Evolutionary conservation across 1,284 basidiomycete genomes (phyloP).

Genomic region (Ceratobasidium sp.): DNA sequence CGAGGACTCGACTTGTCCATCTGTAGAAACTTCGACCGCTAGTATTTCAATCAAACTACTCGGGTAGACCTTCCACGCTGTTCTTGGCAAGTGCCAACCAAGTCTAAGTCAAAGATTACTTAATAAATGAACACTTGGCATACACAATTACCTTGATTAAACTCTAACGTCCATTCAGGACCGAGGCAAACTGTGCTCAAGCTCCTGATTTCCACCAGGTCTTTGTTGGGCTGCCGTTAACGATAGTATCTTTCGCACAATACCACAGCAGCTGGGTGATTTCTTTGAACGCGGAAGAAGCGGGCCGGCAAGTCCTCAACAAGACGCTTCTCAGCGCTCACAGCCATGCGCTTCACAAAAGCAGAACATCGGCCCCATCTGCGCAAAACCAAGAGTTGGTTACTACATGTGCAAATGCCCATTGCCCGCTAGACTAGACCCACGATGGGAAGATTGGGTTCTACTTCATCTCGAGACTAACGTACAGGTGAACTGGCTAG

Average conservation of each 20-base stretch:
- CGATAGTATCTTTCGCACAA: neutral
- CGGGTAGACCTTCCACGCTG: neutral
- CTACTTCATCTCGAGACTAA: neutral
- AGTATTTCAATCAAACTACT: neutral
- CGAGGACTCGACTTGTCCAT: no score
- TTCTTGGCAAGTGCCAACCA: neutral
- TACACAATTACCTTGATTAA: conserved; percentile 1
- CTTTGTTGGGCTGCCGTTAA: neutral
- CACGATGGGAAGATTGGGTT: neutral
- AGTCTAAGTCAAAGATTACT: neutral
- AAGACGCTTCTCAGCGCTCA: neutral
- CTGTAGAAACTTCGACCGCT: no score
- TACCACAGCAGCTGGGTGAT: neutral
- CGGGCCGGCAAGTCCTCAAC: neutral
- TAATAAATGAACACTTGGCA: neutral
- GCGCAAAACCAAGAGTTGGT: neutral
- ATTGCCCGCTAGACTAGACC: neutral
- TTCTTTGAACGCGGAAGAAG: neutral
- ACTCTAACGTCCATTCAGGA: neutral
- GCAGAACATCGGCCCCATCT: neutral
- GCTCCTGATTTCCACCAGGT: neutral
- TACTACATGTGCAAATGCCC: neutral
- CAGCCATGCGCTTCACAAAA: neutral
- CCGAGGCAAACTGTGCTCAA: neutral
- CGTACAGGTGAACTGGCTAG: neutral